These are phyloP conservation scores for Asterella californica DNA, from an alignment of 225 moss, liverwort and hornwort species.

Conservation along the genomic window DNA sequence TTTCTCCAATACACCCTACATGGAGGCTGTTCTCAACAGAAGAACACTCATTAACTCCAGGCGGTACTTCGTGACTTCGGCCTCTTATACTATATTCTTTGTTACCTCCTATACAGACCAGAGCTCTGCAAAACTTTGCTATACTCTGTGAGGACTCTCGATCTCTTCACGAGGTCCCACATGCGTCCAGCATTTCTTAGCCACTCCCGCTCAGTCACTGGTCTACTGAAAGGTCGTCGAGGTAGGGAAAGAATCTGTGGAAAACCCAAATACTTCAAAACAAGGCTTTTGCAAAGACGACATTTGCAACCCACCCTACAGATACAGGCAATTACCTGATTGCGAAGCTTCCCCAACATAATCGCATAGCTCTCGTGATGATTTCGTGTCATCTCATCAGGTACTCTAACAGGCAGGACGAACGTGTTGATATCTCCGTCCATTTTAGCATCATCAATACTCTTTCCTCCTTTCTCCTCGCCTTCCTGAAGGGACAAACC, in stretches of 20 bases:
- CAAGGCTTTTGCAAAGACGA: not conserved
- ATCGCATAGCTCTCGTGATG: constrained; percentile 74
- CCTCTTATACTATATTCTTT: not conserved
- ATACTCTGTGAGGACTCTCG: constrained; percentile 83
- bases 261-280: not conserved
- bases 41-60: not conserved
- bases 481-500: constrained; percentile 17
- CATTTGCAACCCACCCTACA: not conserved
- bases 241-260: constrained; percentile 77
- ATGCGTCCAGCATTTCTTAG: constrained; percentile 72
- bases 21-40: not conserved
- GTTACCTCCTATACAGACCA: constrained; percentile 75
- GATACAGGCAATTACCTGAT: constrained; percentile 54
- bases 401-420: constrained; percentile 71
- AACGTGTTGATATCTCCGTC: constrained; percentile 67
- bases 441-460: constrained; percentile 23
- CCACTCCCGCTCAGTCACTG: constrained; percentile 87
- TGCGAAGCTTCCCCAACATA: constrained; percentile 75
- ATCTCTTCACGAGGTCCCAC: constrained; percentile 96
- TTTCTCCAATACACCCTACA: not conserved
- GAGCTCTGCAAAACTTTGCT: constrained; percentile 86
- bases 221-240: constrained; percentile 69
- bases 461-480: constrained; percentile 20
- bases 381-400: constrained; percentile 62
- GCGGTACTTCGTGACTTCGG: not conserved